phyloP scores from a whole-genome alignment of 352 stramenopile species.

The Stramenopiles sp. region DNA sequence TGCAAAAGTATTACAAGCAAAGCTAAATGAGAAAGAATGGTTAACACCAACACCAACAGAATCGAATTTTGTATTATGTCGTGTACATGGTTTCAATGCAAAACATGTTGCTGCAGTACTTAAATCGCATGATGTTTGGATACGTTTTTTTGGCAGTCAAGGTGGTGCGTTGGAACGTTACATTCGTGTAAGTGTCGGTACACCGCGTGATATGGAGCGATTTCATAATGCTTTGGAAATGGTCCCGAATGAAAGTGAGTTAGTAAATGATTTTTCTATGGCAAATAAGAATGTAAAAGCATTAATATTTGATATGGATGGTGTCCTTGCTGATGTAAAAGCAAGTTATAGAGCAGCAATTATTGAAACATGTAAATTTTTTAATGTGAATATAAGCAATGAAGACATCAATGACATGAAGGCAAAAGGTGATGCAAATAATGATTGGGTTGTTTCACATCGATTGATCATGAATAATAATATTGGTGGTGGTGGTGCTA shows the following conservation, averaged over 20 bases:
- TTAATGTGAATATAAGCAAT: constrained; percentile 50
- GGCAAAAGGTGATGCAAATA: constrained; percentile 79
- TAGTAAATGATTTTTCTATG: not conserved
- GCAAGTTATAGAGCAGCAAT: constrained; percentile 79
- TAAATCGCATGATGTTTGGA: constrained; percentile 10
- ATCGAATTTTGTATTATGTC: constrained; percentile 19
- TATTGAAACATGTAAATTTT: constrained; percentile 46
- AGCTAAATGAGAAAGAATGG: constrained; percentile 13
- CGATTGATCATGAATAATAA: constrained; percentile 43
- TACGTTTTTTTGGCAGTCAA: constrained; percentile 14
- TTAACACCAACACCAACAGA: constrained; percentile 11
- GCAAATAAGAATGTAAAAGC: constrained; percentile 21
- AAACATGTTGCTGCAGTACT: constrained; percentile 9
- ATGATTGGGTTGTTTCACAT: constrained; percentile 85
- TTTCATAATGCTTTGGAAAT: constrained; percentile 11
- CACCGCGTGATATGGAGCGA: constrained; percentile 13
- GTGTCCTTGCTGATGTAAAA: constrained; percentile 81
- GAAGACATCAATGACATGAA: constrained; percentile 72
- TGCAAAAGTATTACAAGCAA: constrained; percentile 3
- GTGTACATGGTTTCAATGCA: not conserved
- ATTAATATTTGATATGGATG: constrained; percentile 88
- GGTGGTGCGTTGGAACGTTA: constrained; percentile 15
- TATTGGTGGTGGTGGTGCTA: constrained; percentile 19
- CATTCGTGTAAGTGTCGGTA: constrained; percentile 14
- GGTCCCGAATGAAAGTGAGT: not conserved